A percentile compares a stretch with the other conserved stretches of the same genome.
phyloP scores from a whole-genome alignment of 2,329 filamentous ascomycete species.

The Knufia petricola region DNA sequence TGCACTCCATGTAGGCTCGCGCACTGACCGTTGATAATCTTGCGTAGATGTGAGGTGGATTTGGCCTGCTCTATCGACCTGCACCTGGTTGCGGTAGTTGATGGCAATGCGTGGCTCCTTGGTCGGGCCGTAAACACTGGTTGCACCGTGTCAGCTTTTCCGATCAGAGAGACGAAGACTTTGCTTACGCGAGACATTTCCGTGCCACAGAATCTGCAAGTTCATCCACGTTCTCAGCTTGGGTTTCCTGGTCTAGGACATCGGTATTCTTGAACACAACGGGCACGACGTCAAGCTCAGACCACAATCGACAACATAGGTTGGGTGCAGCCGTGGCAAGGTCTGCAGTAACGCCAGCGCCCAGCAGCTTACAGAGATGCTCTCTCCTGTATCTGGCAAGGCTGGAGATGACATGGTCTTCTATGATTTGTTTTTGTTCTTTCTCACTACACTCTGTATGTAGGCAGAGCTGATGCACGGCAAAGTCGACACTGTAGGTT shows the following conservation, averaged over 20 bases:
- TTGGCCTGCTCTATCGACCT: constrained; percentile 58
- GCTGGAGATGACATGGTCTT: constrained; percentile 14
- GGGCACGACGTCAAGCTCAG: constrained; percentile 65
- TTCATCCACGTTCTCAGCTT: constrained; percentile 59
- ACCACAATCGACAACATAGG: constrained; percentile 63
- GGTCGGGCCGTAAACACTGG: constrained; percentile 61
- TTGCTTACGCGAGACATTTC: constrained; percentile 61
- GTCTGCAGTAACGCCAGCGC: constrained; percentile 56
- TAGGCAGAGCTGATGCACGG: constrained; percentile 16
- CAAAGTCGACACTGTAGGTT: constrained; percentile 22
- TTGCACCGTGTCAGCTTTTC: neutral
- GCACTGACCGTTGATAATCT: constrained; percentile 54
- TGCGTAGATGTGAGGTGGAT: constrained; percentile 50
- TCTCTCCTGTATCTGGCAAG: constrained; percentile 14
- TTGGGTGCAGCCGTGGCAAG: constrained; percentile 52
- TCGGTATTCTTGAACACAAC: constrained; percentile 46
- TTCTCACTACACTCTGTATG: constrained; percentile 13
- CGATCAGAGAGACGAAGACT: constrained; percentile 5
- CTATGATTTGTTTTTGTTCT: constrained; percentile 10
- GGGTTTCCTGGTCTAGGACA: constrained; percentile 24
- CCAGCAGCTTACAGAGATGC: constrained; percentile 56
- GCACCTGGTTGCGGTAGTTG: constrained; percentile 57
- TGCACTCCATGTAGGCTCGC: constrained; percentile 53
- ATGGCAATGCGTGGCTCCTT: constrained; percentile 58
- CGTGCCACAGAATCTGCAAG: constrained; percentile 72